These are phyloP conservation scores for Hibiscus trionum DNA, from an alignment of 345 rosid species.

Conservation along the genomic window DNA sequence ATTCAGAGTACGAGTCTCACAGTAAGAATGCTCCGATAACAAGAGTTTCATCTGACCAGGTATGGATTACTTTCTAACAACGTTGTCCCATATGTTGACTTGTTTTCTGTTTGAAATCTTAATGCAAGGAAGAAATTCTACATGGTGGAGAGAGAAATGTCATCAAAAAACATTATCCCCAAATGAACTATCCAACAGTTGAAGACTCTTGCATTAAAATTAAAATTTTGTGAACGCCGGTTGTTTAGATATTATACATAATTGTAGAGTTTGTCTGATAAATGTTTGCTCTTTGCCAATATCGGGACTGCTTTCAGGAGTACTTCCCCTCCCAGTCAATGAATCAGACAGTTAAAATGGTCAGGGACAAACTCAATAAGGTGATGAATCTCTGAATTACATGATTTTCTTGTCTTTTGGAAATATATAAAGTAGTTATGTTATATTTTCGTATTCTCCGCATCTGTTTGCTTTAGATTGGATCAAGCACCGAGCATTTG, in stretches of 20 bases:
- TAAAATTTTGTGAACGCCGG: no score
- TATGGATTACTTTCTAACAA: constrained; percentile 13
- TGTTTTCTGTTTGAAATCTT: not conserved
- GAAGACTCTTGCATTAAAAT: no score
- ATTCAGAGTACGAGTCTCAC: constrained; percentile 24
- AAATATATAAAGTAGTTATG: not conserved
- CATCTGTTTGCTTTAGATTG: constrained; percentile 23
- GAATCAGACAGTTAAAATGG: constrained; percentile 68
- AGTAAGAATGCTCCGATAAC: constrained; percentile 23
- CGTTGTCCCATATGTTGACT: not conserved
- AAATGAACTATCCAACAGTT: no score
- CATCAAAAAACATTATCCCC: no score
- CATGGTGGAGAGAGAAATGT: no score
- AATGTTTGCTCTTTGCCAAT: not conserved
- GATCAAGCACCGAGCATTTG: not conserved
- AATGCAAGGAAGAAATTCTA: no score
- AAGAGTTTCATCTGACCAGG: constrained; percentile 74
- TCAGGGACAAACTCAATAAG: constrained; percentile 76
- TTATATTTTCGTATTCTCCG: not conserved
- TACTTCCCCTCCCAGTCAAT: constrained; percentile 65
- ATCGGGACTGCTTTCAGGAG: constrained; percentile 39
- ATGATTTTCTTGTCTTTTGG: not conserved
- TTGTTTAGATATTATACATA: not conserved
- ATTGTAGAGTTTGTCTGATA: not conserved
- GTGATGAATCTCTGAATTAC: constrained; percentile 24